Base-by-base conservation (phyloP, 208 protist genomes). In the Jaenimonas drosophilae region DNA sequence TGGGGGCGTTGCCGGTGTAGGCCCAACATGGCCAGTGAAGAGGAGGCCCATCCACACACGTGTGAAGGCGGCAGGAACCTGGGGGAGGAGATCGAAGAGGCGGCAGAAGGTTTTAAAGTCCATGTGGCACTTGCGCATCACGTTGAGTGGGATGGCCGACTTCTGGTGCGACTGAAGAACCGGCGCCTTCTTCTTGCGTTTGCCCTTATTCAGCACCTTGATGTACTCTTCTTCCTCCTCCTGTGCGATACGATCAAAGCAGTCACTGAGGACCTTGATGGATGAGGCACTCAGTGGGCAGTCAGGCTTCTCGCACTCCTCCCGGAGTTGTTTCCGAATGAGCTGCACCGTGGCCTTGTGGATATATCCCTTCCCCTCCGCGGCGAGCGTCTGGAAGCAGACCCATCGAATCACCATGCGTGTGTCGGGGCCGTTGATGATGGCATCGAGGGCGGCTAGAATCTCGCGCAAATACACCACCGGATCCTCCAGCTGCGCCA, bases 121-220 rank as follows among this genome's bases (percentile, higher is more conserved):
- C 25, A 91, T 81, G 59, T 91, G 82, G 17, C 67, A 77, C 33
- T 49, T 54, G 7, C 77, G 73, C 71, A 77, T 84, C 30, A 91
- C 55, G 46, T 63, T 40, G 12, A 82, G 36, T 12, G 82, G 82
- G 39, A 91, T 85, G 34, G 54, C 52, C 12, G 74, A 79, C 38
- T 67, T 79, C 51, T 86, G 70, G 40, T 90, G 50, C 2, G 73
- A 20, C 6, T 54, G 46, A 23, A 87, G 43, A 1, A 39, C 31
- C 29, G 65, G 41, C 3, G 53, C 41, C 19, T 66, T 72, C n/a
- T 54, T 64, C 26, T 63, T 62, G 4, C 62, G 52, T 11, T 72
- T 70, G 9, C 56, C 56, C 43, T 74, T 78, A 27, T 47, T 37
- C 32, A 65, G 72, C 2, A 64, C 34, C 39, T 68, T 70, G 5